phyloP scores from a whole-genome alignment of 2,329 filamentous ascomycete species.

The Aspergillus ochraceoroseus region DNA sequence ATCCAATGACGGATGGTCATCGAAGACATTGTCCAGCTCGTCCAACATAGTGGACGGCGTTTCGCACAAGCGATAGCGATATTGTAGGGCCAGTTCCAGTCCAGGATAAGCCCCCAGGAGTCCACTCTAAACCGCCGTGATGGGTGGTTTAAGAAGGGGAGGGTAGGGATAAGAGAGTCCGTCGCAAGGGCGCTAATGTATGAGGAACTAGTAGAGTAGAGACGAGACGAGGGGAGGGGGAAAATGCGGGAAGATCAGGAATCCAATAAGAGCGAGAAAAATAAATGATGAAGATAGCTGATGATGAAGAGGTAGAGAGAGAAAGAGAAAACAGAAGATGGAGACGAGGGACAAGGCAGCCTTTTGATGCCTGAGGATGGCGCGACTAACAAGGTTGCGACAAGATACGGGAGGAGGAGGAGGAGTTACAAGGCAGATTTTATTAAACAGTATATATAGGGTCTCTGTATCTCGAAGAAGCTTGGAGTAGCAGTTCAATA shows the following conservation, averaged over 20 bases:
- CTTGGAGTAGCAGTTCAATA: background rate
- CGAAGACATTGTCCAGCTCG: conserved; percentile 49
- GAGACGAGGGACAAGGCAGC: too few species aligned
- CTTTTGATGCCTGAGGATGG: too few species aligned
- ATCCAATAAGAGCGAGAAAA: background rate
- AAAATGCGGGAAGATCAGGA: conserved; percentile 3
- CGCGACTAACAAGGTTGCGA: too few species aligned
- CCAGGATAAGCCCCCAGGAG: conserved; percentile 14
- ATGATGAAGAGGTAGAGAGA: conserved; percentile 13
- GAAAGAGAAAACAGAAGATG: conserved; percentile 4
- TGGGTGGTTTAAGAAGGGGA: conserved; percentile 11
- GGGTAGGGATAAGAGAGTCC: conserved; percentile 15
- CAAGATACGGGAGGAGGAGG: conserved; percentile 10
- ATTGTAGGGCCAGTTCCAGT: conserved; percentile 24
- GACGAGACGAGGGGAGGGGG: conserved; percentile 6
- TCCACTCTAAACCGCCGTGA: conserved; percentile 12
- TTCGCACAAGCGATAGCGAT: conserved; percentile 24
- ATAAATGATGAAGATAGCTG: conserved; percentile 7
- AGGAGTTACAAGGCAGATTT: conserved; percentile 17
- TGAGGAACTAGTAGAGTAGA: conserved; percentile 9
- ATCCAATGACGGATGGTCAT: conserved; percentile 57
- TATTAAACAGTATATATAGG: conserved; percentile 14
- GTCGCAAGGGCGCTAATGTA: conserved; percentile 21
- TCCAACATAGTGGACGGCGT: conserved; percentile 43
- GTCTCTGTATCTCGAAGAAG: too few species aligned